Percentiles rank a stretch among this genome's conserved stretches.
Evolutionary conservation across 129 eudicot genomes (phyloP).

Genomic region (Daucus carota): DH1_v3.0 NC_030386.2:32656001-32656500

Average conservation of each 20-base stretch:
- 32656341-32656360: too few species aligned
- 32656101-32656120: conserved; percentile 54
- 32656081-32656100: conserved; percentile 71
- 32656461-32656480: conserved; percentile 12
- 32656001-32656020: conserved; percentile 99
- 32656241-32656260: conserved; percentile 62
- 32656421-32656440: conserved; percentile 15
- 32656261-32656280: conserved; percentile 40
- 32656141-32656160: conserved; percentile 37
- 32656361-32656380: conserved; percentile 11
- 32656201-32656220: conserved; percentile 24
- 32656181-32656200: conserved; percentile 18
- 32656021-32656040: conserved; percentile 92
- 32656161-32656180: conserved; percentile 31
- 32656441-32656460: conserved; percentile 7
- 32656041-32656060: conserved; percentile 81
- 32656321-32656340: conserved; percentile 52
- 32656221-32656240: conserved; percentile 29
- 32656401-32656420: conserved; percentile 11
- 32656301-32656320: conserved; percentile 41
- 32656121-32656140: conserved; percentile 54
- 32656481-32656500: conserved; percentile 92
- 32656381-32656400: conserved; percentile 17
- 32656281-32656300: conserved; percentile 71
- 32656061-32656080: conserved; percentile 33